Evolutionary conservation across 2,329 filamentous ascomycete genomes (phyloP).

Genomic region (Didymosphaeria variabile): DNA sequence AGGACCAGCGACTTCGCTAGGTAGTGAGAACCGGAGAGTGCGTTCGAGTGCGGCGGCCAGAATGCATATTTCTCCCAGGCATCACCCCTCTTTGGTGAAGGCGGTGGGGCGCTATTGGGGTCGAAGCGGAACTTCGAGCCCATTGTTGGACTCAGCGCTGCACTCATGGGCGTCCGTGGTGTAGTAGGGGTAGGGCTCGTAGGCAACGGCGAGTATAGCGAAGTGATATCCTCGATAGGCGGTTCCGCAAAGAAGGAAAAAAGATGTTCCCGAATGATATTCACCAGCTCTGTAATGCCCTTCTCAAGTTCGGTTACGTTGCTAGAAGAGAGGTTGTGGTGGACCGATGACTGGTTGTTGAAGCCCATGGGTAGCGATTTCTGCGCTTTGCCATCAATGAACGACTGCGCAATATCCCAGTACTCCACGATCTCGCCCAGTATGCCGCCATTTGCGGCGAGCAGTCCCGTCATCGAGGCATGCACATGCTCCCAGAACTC

Average conservation of each 20-base stretch:
- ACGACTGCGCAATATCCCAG: constrained; percentile 90
- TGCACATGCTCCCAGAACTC: constrained; percentile 94
- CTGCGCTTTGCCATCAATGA: constrained; percentile 87
- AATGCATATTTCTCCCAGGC: constrained; percentile 95
- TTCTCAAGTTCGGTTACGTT: constrained; percentile 77
- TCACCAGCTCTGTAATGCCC: constrained; percentile 82
- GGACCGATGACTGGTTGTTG: constrained; percentile 79
- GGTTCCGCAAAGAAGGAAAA: constrained; percentile 85
- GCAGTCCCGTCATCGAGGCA: constrained; percentile 74
- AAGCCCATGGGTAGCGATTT: constrained; percentile 80
- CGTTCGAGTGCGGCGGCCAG: constrained; percentile 94
- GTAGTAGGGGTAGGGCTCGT: constrained; percentile 68
- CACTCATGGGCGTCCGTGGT: constrained; percentile 65
- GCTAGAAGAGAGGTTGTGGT: constrained; percentile 80
- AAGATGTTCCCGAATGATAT: constrained; percentile 80
- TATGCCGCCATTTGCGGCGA: constrained; percentile 79
- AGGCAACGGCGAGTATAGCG: constrained; percentile 83
- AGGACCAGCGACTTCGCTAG: constrained; percentile 82
- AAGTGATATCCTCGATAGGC: constrained; percentile 88
- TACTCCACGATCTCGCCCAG: constrained; percentile 91
- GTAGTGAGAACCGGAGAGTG: constrained; percentile 90
- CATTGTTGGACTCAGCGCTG: constrained; percentile 66
- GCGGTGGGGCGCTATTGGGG: constrained; percentile 77
- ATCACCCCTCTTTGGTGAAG: constrained; percentile 77
- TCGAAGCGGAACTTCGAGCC: constrained; percentile 85